phyloP scores from a whole-genome alignment of 495 filamentous ascomycete species.

The Daldinia decipiens region DNA sequence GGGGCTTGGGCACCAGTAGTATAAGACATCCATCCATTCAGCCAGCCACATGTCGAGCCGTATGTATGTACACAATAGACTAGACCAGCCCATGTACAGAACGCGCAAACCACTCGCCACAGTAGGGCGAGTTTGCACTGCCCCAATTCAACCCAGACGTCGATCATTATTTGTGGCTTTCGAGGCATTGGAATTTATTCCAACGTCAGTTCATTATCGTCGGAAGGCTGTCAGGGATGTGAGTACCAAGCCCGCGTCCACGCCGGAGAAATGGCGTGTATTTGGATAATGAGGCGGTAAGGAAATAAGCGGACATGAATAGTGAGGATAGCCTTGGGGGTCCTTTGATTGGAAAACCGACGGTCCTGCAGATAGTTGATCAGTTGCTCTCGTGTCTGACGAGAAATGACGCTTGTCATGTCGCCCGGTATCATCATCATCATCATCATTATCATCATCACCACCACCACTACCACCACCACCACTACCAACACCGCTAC shows the following conservation, averaged over 20 bases:
- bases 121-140: constrained; percentile 38
- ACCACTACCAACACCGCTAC: neutral
- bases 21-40: constrained; percentile 20
- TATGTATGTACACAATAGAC: constrained; percentile 26
- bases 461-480: neutral
- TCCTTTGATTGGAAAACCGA: constrained; percentile 29
- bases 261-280: constrained; percentile 21
- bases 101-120: constrained; percentile 46
- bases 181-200: constrained; percentile 21
- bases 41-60: constrained; percentile 34
- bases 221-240: neutral
- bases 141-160: constrained; percentile 35
- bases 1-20: constrained; percentile 18
- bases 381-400: constrained; percentile 29
- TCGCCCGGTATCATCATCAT: constrained; percentile 17
- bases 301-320: constrained; percentile 11
- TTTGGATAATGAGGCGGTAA: constrained; percentile 22
- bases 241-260: neutral
- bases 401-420: constrained; percentile 30
- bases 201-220: constrained; percentile 37
- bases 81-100: constrained; percentile 14
- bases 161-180: constrained; percentile 41
- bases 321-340: neutral
- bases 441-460: constrained; percentile 4
- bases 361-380: constrained; percentile 17